Percentiles rank a stretch among this genome's conserved stretches.
Conservation (phyloP, 1,284 basidiomycete genomes). For the Trichosporon sp. region DNA sequence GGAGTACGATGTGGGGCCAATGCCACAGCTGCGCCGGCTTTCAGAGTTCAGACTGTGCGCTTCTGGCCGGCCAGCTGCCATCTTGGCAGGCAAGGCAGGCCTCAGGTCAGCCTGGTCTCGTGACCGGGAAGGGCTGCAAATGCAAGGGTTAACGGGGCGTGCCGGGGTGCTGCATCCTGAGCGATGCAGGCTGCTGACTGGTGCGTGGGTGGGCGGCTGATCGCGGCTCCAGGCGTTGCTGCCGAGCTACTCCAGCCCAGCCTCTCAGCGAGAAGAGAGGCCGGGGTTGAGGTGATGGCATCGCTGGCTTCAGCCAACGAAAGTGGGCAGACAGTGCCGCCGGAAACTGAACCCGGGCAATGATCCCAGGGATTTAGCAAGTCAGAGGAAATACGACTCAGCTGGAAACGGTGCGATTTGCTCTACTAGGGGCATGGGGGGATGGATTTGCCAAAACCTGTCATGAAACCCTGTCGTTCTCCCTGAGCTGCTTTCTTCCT, state of each 20-base stretch:
- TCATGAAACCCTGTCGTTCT: neutral
- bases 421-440: too few relatives aligned
- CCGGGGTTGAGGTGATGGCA: too few relatives aligned
- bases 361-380: neutral
- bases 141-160: neutral
- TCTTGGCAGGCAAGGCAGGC: neutral
- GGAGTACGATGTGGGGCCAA: neutral
- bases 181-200: neutral
- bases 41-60: neutral
- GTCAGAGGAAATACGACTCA: too few relatives aligned
- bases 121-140: neutral
- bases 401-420: too few relatives aligned
- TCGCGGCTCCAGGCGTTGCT: neutral
- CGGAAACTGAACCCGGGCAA: neutral
- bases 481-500: too few relatives aligned
- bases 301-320: too few relatives aligned
- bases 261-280: too few relatives aligned
- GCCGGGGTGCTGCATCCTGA: neutral
- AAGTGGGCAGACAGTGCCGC: neutral
- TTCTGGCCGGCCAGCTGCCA: neutral
- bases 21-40: neutral
- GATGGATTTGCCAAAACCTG: neutral
- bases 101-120: neutral
- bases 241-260: too few relatives aligned
- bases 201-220: too few relatives aligned